Evolutionary conservation across 768 basidiomycete genomes (phyloP).

Genomic region (Boletus pseudo-olivaceus): DNA sequence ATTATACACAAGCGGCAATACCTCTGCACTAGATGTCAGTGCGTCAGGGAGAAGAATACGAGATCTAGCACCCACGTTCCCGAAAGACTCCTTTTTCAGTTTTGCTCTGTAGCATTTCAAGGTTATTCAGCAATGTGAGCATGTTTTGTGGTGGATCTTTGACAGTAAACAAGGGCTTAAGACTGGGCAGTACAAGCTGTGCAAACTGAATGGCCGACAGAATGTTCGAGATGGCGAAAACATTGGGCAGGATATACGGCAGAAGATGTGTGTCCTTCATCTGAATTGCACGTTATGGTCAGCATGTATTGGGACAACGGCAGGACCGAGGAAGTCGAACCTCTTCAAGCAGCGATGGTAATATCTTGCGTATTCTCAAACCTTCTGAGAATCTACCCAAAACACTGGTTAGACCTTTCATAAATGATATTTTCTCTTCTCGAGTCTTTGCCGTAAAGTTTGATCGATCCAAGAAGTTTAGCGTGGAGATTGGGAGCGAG

Average conservation of each 20-base stretch:
- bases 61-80: slow-evolving; percentile 60
- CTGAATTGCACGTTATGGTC: slow-evolving; percentile 33
- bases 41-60: neutral
- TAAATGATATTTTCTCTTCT: slow-evolving; percentile 95
- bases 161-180: slow-evolving; percentile 85
- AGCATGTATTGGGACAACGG: neutral
- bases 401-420: slow-evolving; percentile 83
- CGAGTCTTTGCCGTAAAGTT: slow-evolving; percentile 91
- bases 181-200: slow-evolving; percentile 72
- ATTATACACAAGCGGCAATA: slow-evolving; percentile 94
- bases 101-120: slow-evolving; percentile 83
- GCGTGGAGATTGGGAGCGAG: slow-evolving; percentile 89
- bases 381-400: slow-evolving; percentile 85
- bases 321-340: slow-evolving; percentile 38
- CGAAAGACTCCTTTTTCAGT: slow-evolving; percentile 83
- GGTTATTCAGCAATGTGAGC: slow-evolving; percentile 88
- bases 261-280: slow-evolving; percentile 94
- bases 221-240: slow-evolving; percentile 81
- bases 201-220: slow-evolving; percentile 81
- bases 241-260: slow-evolving; percentile 94
- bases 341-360: slow-evolving; percentile 92
- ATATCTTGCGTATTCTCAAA: slow-evolving; percentile 79
- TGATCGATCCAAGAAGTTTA: slow-evolving; percentile 94
- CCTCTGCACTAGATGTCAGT: slow-evolving; percentile 51
- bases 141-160: slow-evolving; percentile 98